Evolutionary conservation across 306 rosid species (phyloP), one percentile per base, ranked within the genome.

Genomic region (Cucumis hystrix): DNA sequence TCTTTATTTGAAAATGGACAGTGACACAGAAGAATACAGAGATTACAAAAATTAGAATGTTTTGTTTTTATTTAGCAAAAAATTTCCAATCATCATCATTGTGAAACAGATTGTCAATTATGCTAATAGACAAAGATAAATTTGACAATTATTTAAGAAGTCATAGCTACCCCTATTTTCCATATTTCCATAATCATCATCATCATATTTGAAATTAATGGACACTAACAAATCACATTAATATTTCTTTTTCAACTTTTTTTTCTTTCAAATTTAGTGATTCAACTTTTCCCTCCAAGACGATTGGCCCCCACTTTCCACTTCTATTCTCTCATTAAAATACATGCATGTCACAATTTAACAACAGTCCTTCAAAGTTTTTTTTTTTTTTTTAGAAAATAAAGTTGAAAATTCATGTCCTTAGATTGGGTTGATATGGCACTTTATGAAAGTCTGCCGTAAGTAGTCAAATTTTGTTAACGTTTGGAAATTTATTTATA

Each of bases 231-330:
- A 71, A 51, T 28, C 33, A 70, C 25, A 7, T 23, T 28, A 25
- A 25, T 28, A 10, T 47, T 51, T 71, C 40, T 15, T 49, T 70
- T 70, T 45, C 75, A 45, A 70, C 57, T 15, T 21, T 69, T 21
- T 7, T 12, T 66, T 39, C 62, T 70, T 85, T 87, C 81, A 86
- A 88, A 88, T 77, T 77, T 79, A 33, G 57, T 69, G 78, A 75
- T 64, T 35, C 21, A 59, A 78, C 75, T 65, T 41, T 62, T 78
- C 86, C 86, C 85, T 84, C 91, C 89, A 77, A 75, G 79, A 67
- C 45, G 18, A 78, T 61, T 67, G 81, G 75, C 65, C 66, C 74
- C 79, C 69, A 75, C 79, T 58, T 6, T 20, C 1, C 79, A 75
- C 68, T 57, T 35, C 12, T 12, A 17, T 25, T 11, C 8, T 5